Base-by-base conservation (phyloP, 2,329 filamentous ascomycete species). In the Penicillium sp. region DNA sequence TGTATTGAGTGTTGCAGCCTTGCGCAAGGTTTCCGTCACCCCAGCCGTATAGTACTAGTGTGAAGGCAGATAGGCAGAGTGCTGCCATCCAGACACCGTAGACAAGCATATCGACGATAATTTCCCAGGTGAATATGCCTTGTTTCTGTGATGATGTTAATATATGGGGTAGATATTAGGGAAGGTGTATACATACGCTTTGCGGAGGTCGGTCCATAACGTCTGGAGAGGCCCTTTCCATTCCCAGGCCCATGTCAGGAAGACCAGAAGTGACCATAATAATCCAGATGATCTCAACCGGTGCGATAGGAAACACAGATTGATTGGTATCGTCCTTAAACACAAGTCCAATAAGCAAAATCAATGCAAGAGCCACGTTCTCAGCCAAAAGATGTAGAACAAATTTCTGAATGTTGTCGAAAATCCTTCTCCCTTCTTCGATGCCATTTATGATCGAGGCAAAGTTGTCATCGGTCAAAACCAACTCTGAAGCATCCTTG, bases 251-350 rank as follows among this genome's bases (percentile, higher is more conserved):
- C 76, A 96, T 94, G 53, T 92, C 91, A 1, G 90, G 90, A 70
- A 94, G 85, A 53, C 87, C 89, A 38, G 89, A 93, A 0, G 91
- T 96, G 50, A 94, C 82, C 88, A 95, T 93, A 72, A 95, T 95
- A 70, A 96, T 90, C 90, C 90, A 96, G 53, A 96, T 82, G 57
- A 95, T 93, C 64, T 95, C 86, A 10, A 95, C 84, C 0, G 91
- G 90, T 0, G 89, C 85, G 42, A 95, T 83, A 4, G 90, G 91
- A 70, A 95, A 95, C 9, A 95, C 90, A 0, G 90, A 94, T 55
- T 89, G 81, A 8, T 83, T 81, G 9, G 79, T 76, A 2, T 72
- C 60, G 66, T 95, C 91, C 64, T 90, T 88, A 76, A 95, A 95
- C 0, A 80, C 87, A 4, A 95, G 83, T 48, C 91, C 91, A 36